Conservation (phyloP, 164 flowering plant genomes). For the Euptelea pleiosperma region DNA sequence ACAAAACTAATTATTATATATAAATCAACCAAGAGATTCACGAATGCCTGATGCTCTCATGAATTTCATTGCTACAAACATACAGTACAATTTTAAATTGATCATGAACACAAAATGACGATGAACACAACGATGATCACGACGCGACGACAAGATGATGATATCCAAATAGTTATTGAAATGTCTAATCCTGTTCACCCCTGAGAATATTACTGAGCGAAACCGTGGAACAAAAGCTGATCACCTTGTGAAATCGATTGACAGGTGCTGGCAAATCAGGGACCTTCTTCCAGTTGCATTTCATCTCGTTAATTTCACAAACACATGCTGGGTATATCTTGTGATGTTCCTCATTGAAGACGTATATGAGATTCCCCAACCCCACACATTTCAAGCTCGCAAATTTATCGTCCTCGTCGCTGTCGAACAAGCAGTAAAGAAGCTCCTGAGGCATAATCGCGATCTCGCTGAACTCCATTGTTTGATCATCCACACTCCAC, state of each 20-base stretch:
- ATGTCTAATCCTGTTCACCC: too few relatives aligned
- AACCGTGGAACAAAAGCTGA: constrained; percentile 57
- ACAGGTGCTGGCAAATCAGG: constrained; percentile 53
- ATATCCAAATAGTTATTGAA: too few relatives aligned
- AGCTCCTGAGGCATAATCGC: constrained; percentile 57
- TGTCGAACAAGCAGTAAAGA: constrained; percentile 46
- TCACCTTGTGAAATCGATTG: constrained; percentile 54
- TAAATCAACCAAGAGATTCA: too few relatives aligned
- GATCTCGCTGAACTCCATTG: constrained; percentile 56
- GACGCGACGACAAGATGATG: too few relatives aligned
- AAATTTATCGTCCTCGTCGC: constrained; percentile 50
- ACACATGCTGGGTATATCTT: constrained; percentile 57
- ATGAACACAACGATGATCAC: too few relatives aligned
- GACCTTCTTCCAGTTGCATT: constrained; percentile 54
- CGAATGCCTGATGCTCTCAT: too few relatives aligned
- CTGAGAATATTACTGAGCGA: too few relatives aligned
- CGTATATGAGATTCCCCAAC: constrained; percentile 49
- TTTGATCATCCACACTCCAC: constrained; percentile 53
- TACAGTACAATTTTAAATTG: too few relatives aligned
- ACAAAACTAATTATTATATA: too few relatives aligned
- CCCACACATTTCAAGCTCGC: constrained; percentile 75
- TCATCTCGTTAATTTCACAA: constrained; percentile 38
- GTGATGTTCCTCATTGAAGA: constrained; percentile 58
- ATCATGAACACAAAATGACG: too few relatives aligned
- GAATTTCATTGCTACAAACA: too few relatives aligned